Evolutionary conservation across 2,329 filamentous ascomycete genomes (phyloP), one percentile per base, ranked within the genome.

Genomic region (Cytospora schulzeri): DNA sequence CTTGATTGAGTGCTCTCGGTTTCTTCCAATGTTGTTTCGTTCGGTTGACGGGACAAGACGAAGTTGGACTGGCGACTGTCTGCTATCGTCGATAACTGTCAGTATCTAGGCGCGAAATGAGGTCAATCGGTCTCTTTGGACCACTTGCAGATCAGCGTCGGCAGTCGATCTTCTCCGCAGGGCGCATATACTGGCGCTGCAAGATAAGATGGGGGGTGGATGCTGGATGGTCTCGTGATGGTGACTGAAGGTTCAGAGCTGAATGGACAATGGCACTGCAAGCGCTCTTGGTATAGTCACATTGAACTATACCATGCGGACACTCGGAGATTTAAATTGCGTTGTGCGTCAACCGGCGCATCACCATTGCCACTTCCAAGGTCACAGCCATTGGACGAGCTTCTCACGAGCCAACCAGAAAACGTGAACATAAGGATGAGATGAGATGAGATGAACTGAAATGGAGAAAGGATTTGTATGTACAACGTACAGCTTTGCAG

Each of bases 271-370:
- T 26, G 51, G 48, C 57, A 28, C 45, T 48, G 29, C 15, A 19
- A 29, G 52, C 12, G 15, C 26, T 50, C 24, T 22, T 14, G 24
- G 22, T 28, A 29, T 53, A 26, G 24, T 45, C 26, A 45, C 14
- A 28, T 28, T 17, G 28, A 24, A 17, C 24, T 28, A 59, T 53
- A 52, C 45, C 62, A 24, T 60, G 48, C 35, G 29, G 53, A 62
- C 41, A 62, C 51, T 65, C 65, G 65, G 65, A 60, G 58, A 67
- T 67, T 62, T 65, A 62, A 66, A 58, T 28, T 62, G 63, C 50
- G 50, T 65, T 59, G 50, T 65, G 65, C 65, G 56, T 45, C 65
- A 62, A 24, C 60, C 60, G 52, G 64, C 64, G 60, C 54, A 62
- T 62, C 52, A 22, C 59, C 52, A 55, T 51, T 55, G 24, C 54